These are phyloP conservation scores for Teratosphaeria zuluensis DNA, from an alignment of 2,329 filamentous ascomycete species.

Conservation along the genomic window DNA sequence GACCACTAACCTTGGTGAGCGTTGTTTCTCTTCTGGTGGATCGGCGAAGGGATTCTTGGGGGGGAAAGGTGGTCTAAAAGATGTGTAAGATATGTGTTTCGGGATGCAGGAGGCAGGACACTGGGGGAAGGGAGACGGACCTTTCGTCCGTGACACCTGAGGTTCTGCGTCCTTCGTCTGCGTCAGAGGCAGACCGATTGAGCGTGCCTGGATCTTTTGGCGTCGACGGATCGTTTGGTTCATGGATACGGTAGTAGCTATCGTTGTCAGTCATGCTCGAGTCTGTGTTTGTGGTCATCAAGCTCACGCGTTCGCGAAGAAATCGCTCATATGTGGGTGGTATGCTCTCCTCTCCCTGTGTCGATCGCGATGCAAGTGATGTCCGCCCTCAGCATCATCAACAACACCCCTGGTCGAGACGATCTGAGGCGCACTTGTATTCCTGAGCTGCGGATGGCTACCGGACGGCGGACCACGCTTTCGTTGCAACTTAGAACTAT, in stretches of 20 bases:
- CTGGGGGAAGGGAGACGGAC: slow-evolving; percentile 3
- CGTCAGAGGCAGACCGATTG: not conserved
- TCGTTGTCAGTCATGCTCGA: not conserved
- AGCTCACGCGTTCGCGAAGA: slow-evolving; percentile 6
- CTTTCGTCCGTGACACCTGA: slow-evolving; percentile 9
- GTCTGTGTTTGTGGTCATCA: not conserved
- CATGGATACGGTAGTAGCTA: slow-evolving; percentile 4
- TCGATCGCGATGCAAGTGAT: not conserved
- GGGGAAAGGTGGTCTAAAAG: not conserved
- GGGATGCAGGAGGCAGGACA: not conserved
- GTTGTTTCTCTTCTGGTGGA: slow-evolving; percentile 1
- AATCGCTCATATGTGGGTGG: slow-evolving; percentile 8
- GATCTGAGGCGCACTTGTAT: not conserved
- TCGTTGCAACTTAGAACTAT: not conserved
- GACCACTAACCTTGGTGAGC: slow-evolving; percentile 7
- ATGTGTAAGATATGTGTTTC: not conserved
- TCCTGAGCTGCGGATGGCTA: not conserved
- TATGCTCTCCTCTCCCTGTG: not conserved
- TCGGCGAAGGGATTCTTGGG: not conserved
- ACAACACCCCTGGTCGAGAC: not conserved
- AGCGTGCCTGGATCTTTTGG: not conserved
- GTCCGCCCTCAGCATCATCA: not conserved
- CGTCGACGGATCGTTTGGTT: not conserved
- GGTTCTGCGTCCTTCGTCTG: not conserved
- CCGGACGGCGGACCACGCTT: not conserved